Percentiles rank a stretch among this genome's conserved stretches.
Conservation (phyloP, 805 yeast species). For the Alloascoidea hylecoeti region DNA sequence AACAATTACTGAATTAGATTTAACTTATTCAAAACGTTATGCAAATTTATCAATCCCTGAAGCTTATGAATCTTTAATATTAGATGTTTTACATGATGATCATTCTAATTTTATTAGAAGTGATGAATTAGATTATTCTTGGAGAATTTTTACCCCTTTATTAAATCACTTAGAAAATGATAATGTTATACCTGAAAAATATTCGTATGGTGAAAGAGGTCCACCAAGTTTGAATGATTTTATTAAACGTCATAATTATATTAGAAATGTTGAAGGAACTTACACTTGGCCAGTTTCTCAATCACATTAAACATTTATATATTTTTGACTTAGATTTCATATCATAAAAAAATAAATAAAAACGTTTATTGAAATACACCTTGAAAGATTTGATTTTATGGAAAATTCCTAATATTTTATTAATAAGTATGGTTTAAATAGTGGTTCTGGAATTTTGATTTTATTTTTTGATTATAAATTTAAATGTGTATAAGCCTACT, state of each 20-base stretch:
- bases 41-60: conserved; percentile 77
- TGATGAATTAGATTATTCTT: conserved; percentile 68
- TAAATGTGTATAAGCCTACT: too few species aligned
- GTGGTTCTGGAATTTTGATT: too few species aligned
- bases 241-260: conserved; percentile 46
- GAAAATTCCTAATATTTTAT: too few species aligned
- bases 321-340: too few species aligned
- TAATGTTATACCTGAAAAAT: conserved; percentile 46
- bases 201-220: conserved; percentile 71
- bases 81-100: conserved; percentile 63
- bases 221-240: conserved; percentile 41
- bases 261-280: conserved; percentile 34
- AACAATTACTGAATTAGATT: conserved; percentile 61
- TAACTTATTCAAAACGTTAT: conserved; percentile 56
- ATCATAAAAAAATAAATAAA: too few species aligned
- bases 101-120: conserved; percentile 81
- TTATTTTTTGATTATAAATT: too few species aligned
- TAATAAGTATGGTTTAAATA: too few species aligned
- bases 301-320: too few species aligned
- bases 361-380: too few species aligned
- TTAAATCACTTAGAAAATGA: conserved; percentile 50
- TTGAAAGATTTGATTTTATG: too few species aligned
- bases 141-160: conserved; percentile 72
- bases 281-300: conserved; percentile 76
- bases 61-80: conserved; percentile 72